These are phyloP conservation scores for Linanthus parryae DNA, from an alignment of 148 eudicot genomes.

Conservation along the genomic window DNA sequence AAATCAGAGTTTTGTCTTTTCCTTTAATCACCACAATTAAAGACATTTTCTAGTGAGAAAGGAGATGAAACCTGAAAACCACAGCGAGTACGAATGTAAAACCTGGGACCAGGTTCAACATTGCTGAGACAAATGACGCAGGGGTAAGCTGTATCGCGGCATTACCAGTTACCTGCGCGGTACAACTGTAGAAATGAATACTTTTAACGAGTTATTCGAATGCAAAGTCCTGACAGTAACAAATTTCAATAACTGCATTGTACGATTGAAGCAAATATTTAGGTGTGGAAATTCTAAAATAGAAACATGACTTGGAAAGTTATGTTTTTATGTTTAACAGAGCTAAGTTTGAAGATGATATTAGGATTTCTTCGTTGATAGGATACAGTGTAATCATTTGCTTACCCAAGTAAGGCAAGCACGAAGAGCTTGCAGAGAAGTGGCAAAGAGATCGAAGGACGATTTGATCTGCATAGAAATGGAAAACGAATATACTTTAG, in stretches of 20 bases:
- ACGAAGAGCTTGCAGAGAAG: constrained; percentile 57
- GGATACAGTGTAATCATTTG: not conserved
- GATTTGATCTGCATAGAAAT: constrained; percentile 35
- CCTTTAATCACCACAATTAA: too few species aligned
- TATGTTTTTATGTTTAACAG: too few species aligned
- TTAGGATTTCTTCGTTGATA: too few species aligned
- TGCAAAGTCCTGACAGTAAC: too few species aligned
- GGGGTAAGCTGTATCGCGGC: constrained; percentile 54
- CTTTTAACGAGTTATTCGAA: not conserved
- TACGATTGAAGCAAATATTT: too few species aligned
- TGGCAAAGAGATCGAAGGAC: constrained; percentile 40
- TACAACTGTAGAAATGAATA: constrained; percentile 32
- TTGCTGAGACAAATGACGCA: constrained; percentile 61
- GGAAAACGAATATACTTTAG: constrained; percentile 5
- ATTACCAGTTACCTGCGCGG: constrained; percentile 69
- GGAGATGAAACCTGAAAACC: constrained; percentile 41
- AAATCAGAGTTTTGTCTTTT: too few species aligned
- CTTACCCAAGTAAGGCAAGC: constrained; percentile 63
- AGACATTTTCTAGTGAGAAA: not conserved
- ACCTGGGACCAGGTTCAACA: constrained; percentile 81
- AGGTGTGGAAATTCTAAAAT: too few species aligned
- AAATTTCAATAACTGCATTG: too few species aligned
- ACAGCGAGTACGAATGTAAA: constrained; percentile 73
- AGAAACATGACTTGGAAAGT: too few species aligned
- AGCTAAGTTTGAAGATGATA: not conserved